These are phyloP conservation scores for Fusarium dlaminii DNA, from an alignment of 2,329 filamentous ascomycete species.

Conservation along the genomic window DNA sequence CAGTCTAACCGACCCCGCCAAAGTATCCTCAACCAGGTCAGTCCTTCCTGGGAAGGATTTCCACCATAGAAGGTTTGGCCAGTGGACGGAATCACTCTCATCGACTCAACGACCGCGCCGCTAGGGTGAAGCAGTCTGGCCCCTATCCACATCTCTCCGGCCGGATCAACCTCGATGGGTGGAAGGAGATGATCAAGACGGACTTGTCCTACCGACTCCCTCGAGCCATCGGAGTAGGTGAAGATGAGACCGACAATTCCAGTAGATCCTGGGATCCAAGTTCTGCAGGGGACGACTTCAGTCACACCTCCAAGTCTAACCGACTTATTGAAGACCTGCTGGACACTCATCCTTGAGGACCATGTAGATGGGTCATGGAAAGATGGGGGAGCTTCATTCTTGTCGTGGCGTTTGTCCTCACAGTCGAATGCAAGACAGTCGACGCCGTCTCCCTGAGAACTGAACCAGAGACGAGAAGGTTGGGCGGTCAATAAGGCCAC, in stretches of 20 bases:
- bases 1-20: slow-evolving; percentile 10
- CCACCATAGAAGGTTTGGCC: neutral
- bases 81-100: slow-evolving; percentile 6
- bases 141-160: slow-evolving; percentile 13
- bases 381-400: neutral
- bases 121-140: neutral
- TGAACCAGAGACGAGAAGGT: slow-evolving; percentile 8
- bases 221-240: slow-evolving; percentile 5
- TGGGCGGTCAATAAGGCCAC: neutral
- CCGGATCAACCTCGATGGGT: neutral
- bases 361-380: neutral
- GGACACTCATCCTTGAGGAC: neutral
- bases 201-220: slow-evolving; percentile 13
- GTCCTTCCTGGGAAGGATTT: neutral
- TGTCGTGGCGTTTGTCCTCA: neutral
- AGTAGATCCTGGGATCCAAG: slow-evolving; percentile 5
- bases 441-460: neutral
- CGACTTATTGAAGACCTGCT: neutral
- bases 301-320: slow-evolving; percentile 1
- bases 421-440: slow-evolving; percentile 14
- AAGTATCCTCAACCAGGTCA: neutral
- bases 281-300: neutral
- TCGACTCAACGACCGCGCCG: neutral
- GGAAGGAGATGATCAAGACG: slow-evolving; percentile 8
- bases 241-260: slow-evolving; percentile 13